phyloP scores from a whole-genome alignment of 2,329 filamentous ascomycete species.

The Waltergamsia citrina region DNA sequence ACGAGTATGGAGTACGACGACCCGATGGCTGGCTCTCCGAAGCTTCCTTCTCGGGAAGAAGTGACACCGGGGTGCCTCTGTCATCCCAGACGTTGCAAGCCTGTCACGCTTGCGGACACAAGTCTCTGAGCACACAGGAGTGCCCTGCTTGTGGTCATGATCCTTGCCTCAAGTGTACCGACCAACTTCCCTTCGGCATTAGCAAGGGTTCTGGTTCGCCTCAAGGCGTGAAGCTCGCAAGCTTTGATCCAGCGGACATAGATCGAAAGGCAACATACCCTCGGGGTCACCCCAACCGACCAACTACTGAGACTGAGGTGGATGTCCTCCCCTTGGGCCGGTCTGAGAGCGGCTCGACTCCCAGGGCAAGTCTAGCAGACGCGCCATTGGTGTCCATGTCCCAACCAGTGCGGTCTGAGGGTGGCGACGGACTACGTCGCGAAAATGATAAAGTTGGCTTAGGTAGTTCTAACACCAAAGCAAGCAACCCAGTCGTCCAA shows the following conservation, averaged over 20 bases:
- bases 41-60: conserved; percentile 15
- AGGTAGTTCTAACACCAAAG: conserved; percentile 10
- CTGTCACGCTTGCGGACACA: conserved; percentile 41
- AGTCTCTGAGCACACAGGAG: conserved; percentile 23
- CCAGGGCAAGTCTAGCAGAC: too few relatives aligned
- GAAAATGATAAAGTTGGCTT: conserved; percentile 1
- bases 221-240: too few relatives aligned
- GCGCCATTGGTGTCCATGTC: too few relatives aligned
- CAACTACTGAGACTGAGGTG: too few relatives aligned
- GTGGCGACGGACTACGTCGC: neutral
- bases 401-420: neutral
- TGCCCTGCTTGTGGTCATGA: conserved; percentile 42
- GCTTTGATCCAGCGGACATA: too few relatives aligned
- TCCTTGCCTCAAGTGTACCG: conserved; percentile 36
- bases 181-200: conserved; percentile 16
- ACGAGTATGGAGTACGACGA: conserved; percentile 32
- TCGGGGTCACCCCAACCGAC: too few relatives aligned
- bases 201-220: too few relatives aligned
- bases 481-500: conserved; percentile 21
- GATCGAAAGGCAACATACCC: too few relatives aligned
- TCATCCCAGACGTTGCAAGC: too few relatives aligned
- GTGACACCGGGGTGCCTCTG: too few relatives aligned
- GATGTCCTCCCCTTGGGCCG: too few relatives aligned
- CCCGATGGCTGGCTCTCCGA: conserved; percentile 37
- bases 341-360: too few relatives aligned